Conservation (phyloP, 805 yeast species). For the Kazachstania psychrophila region DNA sequence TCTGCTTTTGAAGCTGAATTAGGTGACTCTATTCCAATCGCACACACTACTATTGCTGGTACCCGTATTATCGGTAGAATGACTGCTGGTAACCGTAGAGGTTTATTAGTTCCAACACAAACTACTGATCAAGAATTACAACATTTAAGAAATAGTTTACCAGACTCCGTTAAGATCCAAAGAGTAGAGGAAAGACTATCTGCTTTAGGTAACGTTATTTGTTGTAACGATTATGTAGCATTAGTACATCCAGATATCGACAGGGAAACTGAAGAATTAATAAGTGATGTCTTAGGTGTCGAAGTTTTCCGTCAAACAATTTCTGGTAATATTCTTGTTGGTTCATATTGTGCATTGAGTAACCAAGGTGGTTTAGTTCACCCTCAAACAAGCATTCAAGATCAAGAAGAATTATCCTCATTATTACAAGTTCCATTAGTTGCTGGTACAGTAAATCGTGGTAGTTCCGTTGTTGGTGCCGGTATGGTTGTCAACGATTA, state of each 20-base stretch:
- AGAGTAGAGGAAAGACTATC: constrained; percentile 96
- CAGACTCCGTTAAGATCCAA: constrained; percentile 91
- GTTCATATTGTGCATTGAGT: constrained; percentile 88
- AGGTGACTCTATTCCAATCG: constrained; percentile 93
- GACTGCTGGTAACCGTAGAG: constrained; percentile 98
- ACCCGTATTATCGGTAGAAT: constrained; percentile 95
- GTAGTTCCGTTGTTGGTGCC: constrained; percentile 95
- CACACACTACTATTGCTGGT: constrained; percentile 96
- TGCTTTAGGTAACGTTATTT: constrained; percentile 94
- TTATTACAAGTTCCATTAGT: constrained; percentile 94
- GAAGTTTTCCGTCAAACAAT: constrained; percentile 99
- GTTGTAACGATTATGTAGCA: constrained; percentile 98
- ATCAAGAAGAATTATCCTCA: constrained; percentile 95
- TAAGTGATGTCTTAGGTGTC: constrained; percentile 95
- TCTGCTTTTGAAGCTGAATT: constrained; percentile 97
- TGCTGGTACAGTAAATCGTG: constrained; percentile 97
- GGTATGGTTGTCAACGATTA: constrained; percentile 99
- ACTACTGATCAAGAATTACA: constrained; percentile 97
- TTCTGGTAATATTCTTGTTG: constrained; percentile 95
- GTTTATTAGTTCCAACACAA: constrained; percentile 91
- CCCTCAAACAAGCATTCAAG: constrained; percentile 94
- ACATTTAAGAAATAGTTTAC: constrained; percentile 93
- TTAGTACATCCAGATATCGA: constrained; percentile 98
- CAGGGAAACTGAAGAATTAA: constrained; percentile 96
- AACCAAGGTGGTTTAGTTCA: constrained; percentile 98